phyloP scores from a whole-genome alignment of 176 grass and related monocot species.

The Elymus sibiricus region DNA sequence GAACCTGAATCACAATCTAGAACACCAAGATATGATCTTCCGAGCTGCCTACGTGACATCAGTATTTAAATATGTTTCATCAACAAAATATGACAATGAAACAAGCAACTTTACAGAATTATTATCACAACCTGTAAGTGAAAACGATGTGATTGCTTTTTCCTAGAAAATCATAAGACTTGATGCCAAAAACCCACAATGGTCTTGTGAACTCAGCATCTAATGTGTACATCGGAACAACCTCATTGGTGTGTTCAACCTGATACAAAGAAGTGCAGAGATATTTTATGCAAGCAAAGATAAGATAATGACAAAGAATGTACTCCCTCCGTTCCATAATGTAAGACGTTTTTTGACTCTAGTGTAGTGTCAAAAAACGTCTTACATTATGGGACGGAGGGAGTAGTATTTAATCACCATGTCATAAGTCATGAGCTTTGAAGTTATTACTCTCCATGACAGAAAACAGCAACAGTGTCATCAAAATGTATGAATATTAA shows the following conservation, averaged over 20 bases:
- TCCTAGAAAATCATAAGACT: constrained; percentile 82
- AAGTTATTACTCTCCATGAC: constrained; percentile 22
- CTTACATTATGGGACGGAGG: no score
- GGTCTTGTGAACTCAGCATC: constrained; percentile 90
- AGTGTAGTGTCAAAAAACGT: no score
- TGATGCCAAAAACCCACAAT: constrained; percentile 90
- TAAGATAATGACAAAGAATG: not conserved
- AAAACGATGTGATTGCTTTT: constrained; percentile 62
- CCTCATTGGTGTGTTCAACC: constrained; percentile 78
- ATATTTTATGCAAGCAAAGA: constrained; percentile 16
- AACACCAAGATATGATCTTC: constrained; percentile 81
- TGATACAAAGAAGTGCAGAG: constrained; percentile 28
- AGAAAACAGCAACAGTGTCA: not conserved
- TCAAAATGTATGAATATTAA: constrained; percentile 7
- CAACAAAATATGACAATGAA: not conserved
- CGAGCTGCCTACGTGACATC: constrained; percentile 59
- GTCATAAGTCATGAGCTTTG: not conserved
- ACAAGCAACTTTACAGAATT: constrained; percentile 22
- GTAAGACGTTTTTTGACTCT: no score
- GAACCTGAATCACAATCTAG: constrained; percentile 61
- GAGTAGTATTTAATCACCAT: not conserved
- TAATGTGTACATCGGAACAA: constrained; percentile 57
- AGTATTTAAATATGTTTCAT: constrained; percentile 24
- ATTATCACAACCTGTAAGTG: constrained; percentile 81
- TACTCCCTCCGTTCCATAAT: no score